phyloP scores from a whole-genome alignment of 1,139 yeast genomes.

The Debaryomyces psychrophilus region DNA sequence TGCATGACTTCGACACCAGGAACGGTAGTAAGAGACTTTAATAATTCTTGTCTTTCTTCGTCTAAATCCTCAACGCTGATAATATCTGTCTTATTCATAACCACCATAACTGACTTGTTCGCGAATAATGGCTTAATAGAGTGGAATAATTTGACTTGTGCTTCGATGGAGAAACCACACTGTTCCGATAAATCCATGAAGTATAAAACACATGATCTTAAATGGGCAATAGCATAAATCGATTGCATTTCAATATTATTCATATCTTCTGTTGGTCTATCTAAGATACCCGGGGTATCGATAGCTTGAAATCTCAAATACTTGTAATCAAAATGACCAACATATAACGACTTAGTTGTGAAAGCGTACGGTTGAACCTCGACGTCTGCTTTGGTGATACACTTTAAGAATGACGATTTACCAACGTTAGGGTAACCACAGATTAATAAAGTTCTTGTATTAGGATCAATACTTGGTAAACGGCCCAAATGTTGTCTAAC shows the following conservation, averaged over 20 bases:
- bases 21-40: constrained; percentile 61
- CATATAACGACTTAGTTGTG: constrained; percentile 93
- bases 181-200: constrained; percentile 98
- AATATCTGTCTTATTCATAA: constrained; percentile 92
- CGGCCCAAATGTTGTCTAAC: constrained; percentile 99
- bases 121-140: constrained; percentile 96
- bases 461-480: constrained; percentile 96
- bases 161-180: constrained; percentile 97
- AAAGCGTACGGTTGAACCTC: constrained; percentile 99
- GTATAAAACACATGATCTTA: constrained; percentile 92
- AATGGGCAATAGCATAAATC: constrained; percentile 96
- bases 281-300: constrained; percentile 98
- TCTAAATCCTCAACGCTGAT: constrained; percentile 82
- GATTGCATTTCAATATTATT: constrained; percentile 99
- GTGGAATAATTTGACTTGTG: constrained; percentile 95
- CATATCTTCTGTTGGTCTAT: constrained; percentile 99
- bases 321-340: constrained; percentile 97
- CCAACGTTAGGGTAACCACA: constrained; percentile 99
- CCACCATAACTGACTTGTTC: constrained; percentile 93
- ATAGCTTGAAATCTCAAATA: constrained; percentile 97
- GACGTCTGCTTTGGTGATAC: constrained; percentile 97
- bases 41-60: constrained; percentile 70
- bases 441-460: constrained; percentile 93
- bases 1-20: constrained; percentile 92
- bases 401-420: constrained; percentile 89